Evolutionary conservation across 148 eudicot species (phyloP), one percentile per base, ranked within the genome.

Genomic region (Camellia lanceoleosa): DNA sequence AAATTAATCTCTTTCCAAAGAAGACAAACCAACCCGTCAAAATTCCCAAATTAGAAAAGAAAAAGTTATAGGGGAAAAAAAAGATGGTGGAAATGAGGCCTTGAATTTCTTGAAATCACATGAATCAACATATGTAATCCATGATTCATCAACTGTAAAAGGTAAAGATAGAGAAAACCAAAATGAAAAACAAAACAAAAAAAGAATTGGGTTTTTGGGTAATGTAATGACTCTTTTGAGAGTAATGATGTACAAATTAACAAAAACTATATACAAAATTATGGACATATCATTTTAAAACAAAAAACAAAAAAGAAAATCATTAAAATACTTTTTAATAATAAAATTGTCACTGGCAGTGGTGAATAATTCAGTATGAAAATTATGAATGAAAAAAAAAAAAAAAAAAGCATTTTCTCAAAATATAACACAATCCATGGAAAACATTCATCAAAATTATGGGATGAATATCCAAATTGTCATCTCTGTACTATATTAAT

Each of bases 11-110:
- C 5, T 72, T 78, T 81, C 20, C 78, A 66, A 80, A 58, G 74
- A 84, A 79, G 69, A 79, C 84, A 84, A 82, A 84, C 80, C 38
- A 30, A 30, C 38, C 38, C 38, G 38, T 30, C 38, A 30, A 30
- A 30, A 30, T 30, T 1, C 38, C 63, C 51, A 62, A 66, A n/a
- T 9, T 13, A 49, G 74, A 68, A 71, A 76, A 83, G 44, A 69
- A 49, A 20, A 4, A 72, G 44, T 19, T 4, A 63, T 7, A 16
- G 16, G 47, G 62, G 5, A 42, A 18, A 42, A 18, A 49, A 5
- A 70, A 67, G 47, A 46, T 58, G 71, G n/a, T 69, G 66, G 62
- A 71, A 71, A 8, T n/a, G 16, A 20, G 59, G 38, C 18, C 67
- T 75, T 60, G 16, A 60, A 41, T 7, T 75, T 49, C 56, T 13